Evolutionary conservation across 2,329 filamentous ascomycete genomes (phyloP).

Genomic region (Aureobasidium musti): DNA sequence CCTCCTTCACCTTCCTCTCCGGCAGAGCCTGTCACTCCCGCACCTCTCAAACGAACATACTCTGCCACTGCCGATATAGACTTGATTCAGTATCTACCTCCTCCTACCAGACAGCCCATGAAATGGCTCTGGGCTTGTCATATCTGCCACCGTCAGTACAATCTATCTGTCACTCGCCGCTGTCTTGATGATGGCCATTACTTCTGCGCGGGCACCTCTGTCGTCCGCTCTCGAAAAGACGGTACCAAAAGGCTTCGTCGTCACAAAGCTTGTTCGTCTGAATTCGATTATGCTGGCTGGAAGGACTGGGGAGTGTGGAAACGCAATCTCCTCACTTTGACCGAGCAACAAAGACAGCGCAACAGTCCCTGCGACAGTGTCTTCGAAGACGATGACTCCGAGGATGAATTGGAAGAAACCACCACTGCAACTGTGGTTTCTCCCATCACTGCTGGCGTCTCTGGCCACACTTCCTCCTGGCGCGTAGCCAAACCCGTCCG

Average conservation of each 20-base stretch:
- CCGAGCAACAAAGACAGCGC: slow-evolving; percentile 31
- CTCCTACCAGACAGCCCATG: slow-evolving; percentile 42
- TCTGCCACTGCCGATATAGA: slow-evolving; percentile 31
- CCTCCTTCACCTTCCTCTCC: slow-evolving; percentile 51
- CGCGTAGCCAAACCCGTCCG: neutral
- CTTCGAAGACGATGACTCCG: slow-evolving; percentile 29
- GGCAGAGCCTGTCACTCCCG: slow-evolving; percentile 32
- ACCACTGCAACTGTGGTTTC: neutral
- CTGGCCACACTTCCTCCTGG: neutral
- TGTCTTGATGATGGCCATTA: slow-evolving; percentile 58
- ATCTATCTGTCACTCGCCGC: slow-evolving; percentile 53
- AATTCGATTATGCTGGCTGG: slow-evolving; percentile 59
- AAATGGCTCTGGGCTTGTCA: slow-evolving; percentile 59
- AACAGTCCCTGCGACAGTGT: slow-evolving; percentile 17
- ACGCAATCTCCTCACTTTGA: slow-evolving; percentile 35
- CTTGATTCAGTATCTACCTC: slow-evolving; percentile 31
- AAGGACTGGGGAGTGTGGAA: slow-evolving; percentile 51
- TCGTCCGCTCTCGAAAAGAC: slow-evolving; percentile 41
- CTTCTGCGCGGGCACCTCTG: slow-evolving; percentile 53
- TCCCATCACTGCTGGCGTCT: neutral
- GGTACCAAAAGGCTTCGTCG: slow-evolving; percentile 38
- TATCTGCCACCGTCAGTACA: slow-evolving; percentile 51
- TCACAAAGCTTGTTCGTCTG: slow-evolving; percentile 50
- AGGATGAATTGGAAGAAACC: slow-evolving; percentile 19
- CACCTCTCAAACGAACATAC: slow-evolving; percentile 32